A percentile compares a stretch with the other conserved stretches of the same genome.
Evolutionary conservation across 2,329 filamentous ascomycete genomes (phyloP).

Genomic region (Fusarium sp.): DNA sequence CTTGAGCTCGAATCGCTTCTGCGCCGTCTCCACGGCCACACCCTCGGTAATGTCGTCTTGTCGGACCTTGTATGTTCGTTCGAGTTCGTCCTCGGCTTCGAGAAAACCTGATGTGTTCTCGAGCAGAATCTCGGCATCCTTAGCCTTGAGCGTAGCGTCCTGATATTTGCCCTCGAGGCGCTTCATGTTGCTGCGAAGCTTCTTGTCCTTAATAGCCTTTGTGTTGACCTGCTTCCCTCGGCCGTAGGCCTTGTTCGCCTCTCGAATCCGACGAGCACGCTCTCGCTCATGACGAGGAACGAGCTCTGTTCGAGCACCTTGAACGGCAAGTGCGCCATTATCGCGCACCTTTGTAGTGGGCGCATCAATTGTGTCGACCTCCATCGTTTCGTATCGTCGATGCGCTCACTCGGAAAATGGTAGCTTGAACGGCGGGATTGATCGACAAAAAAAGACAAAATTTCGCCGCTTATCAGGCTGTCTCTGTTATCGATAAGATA

Average conservation of each 20-base stretch:
- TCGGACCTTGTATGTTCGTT: slow-evolving; percentile 91
- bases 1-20: slow-evolving; percentile 93
- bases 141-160: slow-evolving; percentile 84
- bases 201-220: slow-evolving; percentile 87
- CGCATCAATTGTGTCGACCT: slow-evolving; percentile 55
- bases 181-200: slow-evolving; percentile 85
- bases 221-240: slow-evolving; percentile 83
- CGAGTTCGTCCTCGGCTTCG: slow-evolving; percentile 88
- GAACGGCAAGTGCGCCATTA: slow-evolving; percentile 69
- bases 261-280: slow-evolving; percentile 66
- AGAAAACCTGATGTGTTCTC: slow-evolving; percentile 90
- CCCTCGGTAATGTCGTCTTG: slow-evolving; percentile 86
- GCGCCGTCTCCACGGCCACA: slow-evolving; percentile 86
- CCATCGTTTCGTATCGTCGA: slow-evolving; percentile 52
- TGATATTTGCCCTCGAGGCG: slow-evolving; percentile 86
- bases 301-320: slow-evolving; percentile 66
- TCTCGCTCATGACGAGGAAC: slow-evolving; percentile 66
- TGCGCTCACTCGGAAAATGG: slow-evolving; percentile 30
- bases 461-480: slow-evolving; percentile 43
- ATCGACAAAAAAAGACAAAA: slow-evolving; percentile 32
- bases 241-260: slow-evolving; percentile 85
- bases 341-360: slow-evolving; percentile 57
- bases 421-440: slow-evolving; percentile 33
- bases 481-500: slow-evolving; percentile 55
- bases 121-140: slow-evolving; percentile 94